phyloP scores from a whole-genome alignment of 2,329 filamentous ascomycete genomes.

The Lachnellula hyalina region DNA sequence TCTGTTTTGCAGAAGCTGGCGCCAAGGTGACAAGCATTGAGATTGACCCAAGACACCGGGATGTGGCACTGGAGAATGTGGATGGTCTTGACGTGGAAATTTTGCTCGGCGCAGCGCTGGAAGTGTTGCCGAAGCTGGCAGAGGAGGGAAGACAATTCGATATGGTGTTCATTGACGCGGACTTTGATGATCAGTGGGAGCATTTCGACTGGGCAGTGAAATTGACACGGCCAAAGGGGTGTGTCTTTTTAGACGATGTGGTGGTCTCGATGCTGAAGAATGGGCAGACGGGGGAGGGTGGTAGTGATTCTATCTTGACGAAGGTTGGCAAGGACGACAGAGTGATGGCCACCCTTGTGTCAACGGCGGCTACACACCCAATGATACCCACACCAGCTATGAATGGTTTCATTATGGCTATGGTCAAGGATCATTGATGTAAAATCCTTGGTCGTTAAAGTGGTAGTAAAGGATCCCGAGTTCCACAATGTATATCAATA shows the following conservation, averaged over 20 bases:
- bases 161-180: constrained; percentile 49
- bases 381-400: neutral
- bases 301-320: neutral
- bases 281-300: neutral
- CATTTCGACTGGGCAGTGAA: constrained; percentile 43
- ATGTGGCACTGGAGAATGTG: constrained; percentile 42
- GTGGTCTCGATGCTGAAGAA: constrained; percentile 24
- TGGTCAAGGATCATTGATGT: neutral
- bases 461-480: too few species aligned
- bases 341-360: neutral
- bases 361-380: neutral
- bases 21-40: constrained; percentile 48
- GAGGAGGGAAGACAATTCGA: constrained; percentile 41
- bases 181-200: constrained; percentile 44
- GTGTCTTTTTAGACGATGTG: constrained; percentile 47
- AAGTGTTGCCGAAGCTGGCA: constrained; percentile 35
- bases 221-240: constrained; percentile 36
- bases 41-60: constrained; percentile 39
- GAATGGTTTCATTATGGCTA: neutral
- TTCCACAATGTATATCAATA: too few species aligned
- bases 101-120: constrained; percentile 39
- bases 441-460: too few species aligned
- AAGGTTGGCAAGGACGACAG: neutral
- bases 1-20: constrained; percentile 42
- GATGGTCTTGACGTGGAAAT: constrained; percentile 41